Evolutionary conservation across 208 protist species (phyloP).

Genomic region (Crithidia fasciculata): DNA sequence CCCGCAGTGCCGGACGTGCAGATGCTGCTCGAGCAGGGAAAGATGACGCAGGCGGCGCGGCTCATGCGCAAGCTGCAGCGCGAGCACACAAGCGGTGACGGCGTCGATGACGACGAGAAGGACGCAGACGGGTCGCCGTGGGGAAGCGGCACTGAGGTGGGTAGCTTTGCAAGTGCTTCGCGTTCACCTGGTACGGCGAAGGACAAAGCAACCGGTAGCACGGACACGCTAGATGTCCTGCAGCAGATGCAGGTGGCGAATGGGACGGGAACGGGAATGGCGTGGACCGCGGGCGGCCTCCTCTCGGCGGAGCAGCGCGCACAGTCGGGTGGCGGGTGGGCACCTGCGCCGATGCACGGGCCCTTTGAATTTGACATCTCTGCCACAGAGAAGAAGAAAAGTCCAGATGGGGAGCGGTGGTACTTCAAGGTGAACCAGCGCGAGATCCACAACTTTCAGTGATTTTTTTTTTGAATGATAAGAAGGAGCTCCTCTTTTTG

Average conservation of each 20-base stretch:
- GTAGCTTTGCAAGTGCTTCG: not conserved
- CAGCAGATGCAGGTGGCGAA: constrained; percentile 9
- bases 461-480: not conserved
- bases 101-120: not conserved
- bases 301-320: constrained; percentile 35
- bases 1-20: constrained; percentile 42
- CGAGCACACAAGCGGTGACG: not conserved
- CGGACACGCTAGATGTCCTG: constrained; percentile 5
- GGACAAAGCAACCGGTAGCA: not conserved
- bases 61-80: constrained; percentile 35
- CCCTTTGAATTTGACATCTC: constrained; percentile 31
- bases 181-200: not conserved
- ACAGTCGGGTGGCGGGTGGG: constrained; percentile 30
- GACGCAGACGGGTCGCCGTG: not conserved
- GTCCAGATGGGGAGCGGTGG: constrained; percentile 30
- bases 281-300: constrained; percentile 16
- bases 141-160: not conserved
- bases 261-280: not conserved
- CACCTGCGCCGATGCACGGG: constrained; percentile 31
- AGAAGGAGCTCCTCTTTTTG: not conserved
- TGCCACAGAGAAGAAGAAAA: constrained; percentile 8
- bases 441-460: constrained; percentile 16
- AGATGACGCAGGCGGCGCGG: constrained; percentile 37
- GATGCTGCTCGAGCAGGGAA: constrained; percentile 48
- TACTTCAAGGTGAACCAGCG: constrained; percentile 19